phyloP scores from a whole-genome alignment of 441 rosid genomes.

The Brassica balearica region DNA sequence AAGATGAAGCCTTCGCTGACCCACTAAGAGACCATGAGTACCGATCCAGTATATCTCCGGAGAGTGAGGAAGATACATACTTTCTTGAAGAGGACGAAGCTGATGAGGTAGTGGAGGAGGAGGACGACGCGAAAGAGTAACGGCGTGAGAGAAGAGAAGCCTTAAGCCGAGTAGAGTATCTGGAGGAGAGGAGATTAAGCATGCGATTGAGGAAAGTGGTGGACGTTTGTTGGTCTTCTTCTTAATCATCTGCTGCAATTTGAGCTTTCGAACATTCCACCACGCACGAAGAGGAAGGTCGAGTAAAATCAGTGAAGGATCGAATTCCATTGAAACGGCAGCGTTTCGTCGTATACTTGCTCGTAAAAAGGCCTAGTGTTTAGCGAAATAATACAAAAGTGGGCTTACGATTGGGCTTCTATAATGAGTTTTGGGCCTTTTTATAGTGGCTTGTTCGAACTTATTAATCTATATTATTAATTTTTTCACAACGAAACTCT shows the following conservation, averaged over 20 bases:
- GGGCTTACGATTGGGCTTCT: neutral
- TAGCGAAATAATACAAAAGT: neutral
- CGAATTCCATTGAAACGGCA: neutral
- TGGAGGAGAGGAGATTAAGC: conserved; percentile 47
- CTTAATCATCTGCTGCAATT: conserved; percentile 27
- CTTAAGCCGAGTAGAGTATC: conserved; percentile 40
- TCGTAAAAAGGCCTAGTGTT: neutral
- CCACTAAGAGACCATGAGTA: conserved; percentile 14
- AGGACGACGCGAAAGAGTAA: conserved; percentile 6
- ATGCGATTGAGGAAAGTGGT: conserved; percentile 36
- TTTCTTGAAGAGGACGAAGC: conserved; percentile 38
- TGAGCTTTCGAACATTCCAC: conserved; percentile 11
- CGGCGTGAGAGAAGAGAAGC: conserved; percentile 27
- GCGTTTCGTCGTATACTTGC: neutral
- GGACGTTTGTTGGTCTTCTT: conserved; percentile 3
- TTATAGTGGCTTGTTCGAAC: too few relatives aligned
- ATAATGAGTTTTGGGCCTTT: neutral
- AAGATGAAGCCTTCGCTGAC: conserved; percentile 27
- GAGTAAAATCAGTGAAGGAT: neutral
- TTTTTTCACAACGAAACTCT: too few relatives aligned
- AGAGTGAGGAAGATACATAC: conserved; percentile 44
- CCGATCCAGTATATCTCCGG: conserved; percentile 38
- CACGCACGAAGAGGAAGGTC: neutral
- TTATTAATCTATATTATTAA: too few relatives aligned
- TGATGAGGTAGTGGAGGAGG: conserved; percentile 19